Percentiles rank a stretch among this genome's conserved stretches.
Conservation (phyloP, 495 filamentous ascomycete genomes). For the Pyrenula massariospora region DNA sequence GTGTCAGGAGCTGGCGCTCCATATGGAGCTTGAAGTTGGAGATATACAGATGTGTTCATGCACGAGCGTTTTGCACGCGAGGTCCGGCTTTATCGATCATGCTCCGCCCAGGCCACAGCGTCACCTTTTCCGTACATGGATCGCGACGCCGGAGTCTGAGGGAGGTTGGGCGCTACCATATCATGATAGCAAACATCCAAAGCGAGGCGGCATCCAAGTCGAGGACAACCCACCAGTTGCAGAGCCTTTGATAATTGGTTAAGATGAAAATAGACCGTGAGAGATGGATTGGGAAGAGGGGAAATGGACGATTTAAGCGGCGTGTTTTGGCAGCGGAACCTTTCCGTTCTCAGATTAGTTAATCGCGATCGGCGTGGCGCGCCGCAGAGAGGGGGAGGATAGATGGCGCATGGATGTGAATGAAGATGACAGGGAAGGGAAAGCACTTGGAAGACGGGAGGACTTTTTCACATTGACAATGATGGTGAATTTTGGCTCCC, state of each 20-base stretch:
- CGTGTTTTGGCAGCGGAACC: too few species aligned
- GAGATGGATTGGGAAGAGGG: too few species aligned
- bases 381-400: too few species aligned
- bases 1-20: conserved; percentile 50
- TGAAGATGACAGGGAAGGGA: too few species aligned
- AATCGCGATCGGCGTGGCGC: too few species aligned
- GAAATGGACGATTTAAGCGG: too few species aligned
- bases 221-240: conserved; percentile 58
- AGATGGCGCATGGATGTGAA: too few species aligned
- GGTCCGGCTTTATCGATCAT: conserved; percentile 56
- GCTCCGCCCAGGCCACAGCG: conserved; percentile 50
- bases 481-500: too few species aligned
- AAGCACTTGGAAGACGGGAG: too few species aligned
- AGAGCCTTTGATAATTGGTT: background rate
- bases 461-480: too few species aligned
- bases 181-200: conserved; percentile 68
- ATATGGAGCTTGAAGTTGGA: conserved; percentile 68
- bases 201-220: conserved; percentile 79
- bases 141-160: conserved; percentile 67
- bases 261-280: too few species aligned
- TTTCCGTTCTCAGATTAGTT: too few species aligned
- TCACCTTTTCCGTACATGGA: conserved; percentile 75
- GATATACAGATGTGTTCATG: conserved; percentile 70
- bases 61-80: conserved; percentile 54
- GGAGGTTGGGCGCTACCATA: conserved; percentile 81